Evolutionary conservation across 208 protist species (phyloP).

Genomic region (Wallacemonas sp.): DNA sequence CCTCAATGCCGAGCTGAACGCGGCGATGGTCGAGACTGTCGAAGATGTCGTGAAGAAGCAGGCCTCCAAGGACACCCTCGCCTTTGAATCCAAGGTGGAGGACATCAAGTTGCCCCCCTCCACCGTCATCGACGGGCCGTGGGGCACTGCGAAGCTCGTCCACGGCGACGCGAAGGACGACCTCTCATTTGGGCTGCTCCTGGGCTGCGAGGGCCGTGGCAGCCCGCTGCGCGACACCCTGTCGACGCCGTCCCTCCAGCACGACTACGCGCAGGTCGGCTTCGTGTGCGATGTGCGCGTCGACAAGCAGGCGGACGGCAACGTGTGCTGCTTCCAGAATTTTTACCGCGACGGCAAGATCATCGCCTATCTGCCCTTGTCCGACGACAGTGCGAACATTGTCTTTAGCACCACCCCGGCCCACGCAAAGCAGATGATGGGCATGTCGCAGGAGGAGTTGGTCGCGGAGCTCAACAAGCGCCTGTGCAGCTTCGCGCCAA

Average conservation of each 20-base stretch:
- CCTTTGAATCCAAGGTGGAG: constrained; percentile 56
- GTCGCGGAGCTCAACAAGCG: constrained; percentile 71
- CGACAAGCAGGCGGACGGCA: constrained; percentile 62
- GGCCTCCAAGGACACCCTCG: constrained; percentile 31
- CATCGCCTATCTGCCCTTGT: constrained; percentile 81
- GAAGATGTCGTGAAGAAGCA: constrained; percentile 33
- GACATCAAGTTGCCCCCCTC: constrained; percentile 37
- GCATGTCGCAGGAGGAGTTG: constrained; percentile 52
- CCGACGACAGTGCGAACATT: constrained; percentile 78
- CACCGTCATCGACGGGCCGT: constrained; percentile 43
- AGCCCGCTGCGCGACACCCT: constrained; percentile 74
- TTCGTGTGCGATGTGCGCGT: constrained; percentile 84
- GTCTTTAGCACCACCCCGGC: constrained; percentile 75
- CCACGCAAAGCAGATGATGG: constrained; percentile 60
- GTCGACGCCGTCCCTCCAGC: constrained; percentile 49
- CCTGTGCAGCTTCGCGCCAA: constrained; percentile 61
- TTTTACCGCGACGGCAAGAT: constrained; percentile 87
- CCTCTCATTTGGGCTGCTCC: constrained; percentile 54
- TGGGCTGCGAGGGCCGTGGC: constrained; percentile 84
- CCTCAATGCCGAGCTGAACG: constrained; percentile 78
- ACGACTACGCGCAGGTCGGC: constrained; percentile 82
- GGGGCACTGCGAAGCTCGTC: constrained; percentile 41
- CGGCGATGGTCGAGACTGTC: constrained; percentile 59
- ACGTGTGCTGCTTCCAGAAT: constrained; percentile 89
- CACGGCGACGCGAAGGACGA: constrained; percentile 24